Base-by-base conservation (phyloP, 2,329 filamentous ascomycete species). In the Cryphonectria nitschkei region DNA sequence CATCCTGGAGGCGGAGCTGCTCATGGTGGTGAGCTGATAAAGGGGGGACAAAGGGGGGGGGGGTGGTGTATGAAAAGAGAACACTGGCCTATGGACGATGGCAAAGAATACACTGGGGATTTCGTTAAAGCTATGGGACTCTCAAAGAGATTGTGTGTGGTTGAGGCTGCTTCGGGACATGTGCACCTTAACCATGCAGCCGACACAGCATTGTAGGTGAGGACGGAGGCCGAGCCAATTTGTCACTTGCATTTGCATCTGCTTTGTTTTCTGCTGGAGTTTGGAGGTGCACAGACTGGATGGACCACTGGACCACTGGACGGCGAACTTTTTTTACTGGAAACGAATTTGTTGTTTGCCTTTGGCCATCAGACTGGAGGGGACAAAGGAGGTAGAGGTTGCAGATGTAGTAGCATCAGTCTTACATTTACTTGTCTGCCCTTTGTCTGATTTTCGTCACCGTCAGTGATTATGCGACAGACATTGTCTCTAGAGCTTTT, bases 1-100 rank as follows among this genome's bases (percentile, higher is more conserved):
- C 80, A 99, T 99, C 72, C 86, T 99, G 70, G 95, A 98, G 84
- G 93, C 93, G 43, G 95, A 97, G 84, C 83, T 98, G 74, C 86
- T 98, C 54, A 95, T 93, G 81, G 91, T 90, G 75, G 94, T 98
- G 72, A 88, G 84, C 76, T 90, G 68, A 65, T 14, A 16, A 37
- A 19, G 39, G 19, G 26, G n/a, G 22, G 39, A 26, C 26, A 26
- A 26, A 26, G 26, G 26, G 26, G 19, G 26, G 22, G 39, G 1
- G n/a, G n/a, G 0, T 3, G 41, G n/a, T 3, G 41, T 16, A 26
- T 26, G 2, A 22, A 7, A 14, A 16, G 14, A 41, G 22, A 64
- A 11, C 37, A 64, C 3, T 2, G 4, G 41, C 16, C n/a, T 19
- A 8, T 26, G 37, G 7, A 9, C 39, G 58, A 14, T 19, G 32